Evolutionary conservation across 2,329 filamentous ascomycete genomes (phyloP), one percentile per base, ranked within the genome.

Genomic region (Fusarium scirpi): DNA sequence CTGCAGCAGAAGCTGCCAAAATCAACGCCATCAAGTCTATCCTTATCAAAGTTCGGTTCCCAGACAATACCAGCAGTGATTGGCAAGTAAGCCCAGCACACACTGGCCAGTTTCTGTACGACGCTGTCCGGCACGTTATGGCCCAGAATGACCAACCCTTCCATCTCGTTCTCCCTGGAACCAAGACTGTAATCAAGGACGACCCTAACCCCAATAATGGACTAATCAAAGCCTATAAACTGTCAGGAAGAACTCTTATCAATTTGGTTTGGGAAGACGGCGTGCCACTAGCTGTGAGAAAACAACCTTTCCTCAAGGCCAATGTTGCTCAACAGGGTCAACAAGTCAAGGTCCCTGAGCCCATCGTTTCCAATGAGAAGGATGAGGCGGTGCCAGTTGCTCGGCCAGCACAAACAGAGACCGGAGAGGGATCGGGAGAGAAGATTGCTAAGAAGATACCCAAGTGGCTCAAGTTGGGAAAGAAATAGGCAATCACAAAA

Each of bases 1-100:
- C 89, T 34, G 84, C 87, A 8, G 90, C 88, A 24, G 89, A 91
- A 55, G 87, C 88, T 48, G 89, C 90, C 30, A 90, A 85, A 68
- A 82, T 94, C 2, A 86, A 90, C 8, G 85, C 87, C 8, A 85
- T 94, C 65, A 89, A 87, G 53, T 87, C 88, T 32, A 87, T 97
- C 32, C 86, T 89, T 29, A 85, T 98, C 69, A 94, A 92, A 70
- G 87, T 98, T 51, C 91, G 94, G 27, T 94, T 98, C 73, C 95
- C 95, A 0, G 94, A 98, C 77, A 92, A 94, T 73, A 92, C 90
- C 61, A 90, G 91, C 56, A 89, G 94, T 32, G 89, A 94, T 54
- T 91, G 91, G 81, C 86, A 85, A n/a, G 89, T 97, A 71, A 86
- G 85, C 3, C 88, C 89, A 22, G 78, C 83, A 2, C 91, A 94